These are phyloP conservation scores for Pilatotrama ljubarskyi DNA, from an alignment of 768 basidiomycete species.

Conservation along the genomic window DNA sequence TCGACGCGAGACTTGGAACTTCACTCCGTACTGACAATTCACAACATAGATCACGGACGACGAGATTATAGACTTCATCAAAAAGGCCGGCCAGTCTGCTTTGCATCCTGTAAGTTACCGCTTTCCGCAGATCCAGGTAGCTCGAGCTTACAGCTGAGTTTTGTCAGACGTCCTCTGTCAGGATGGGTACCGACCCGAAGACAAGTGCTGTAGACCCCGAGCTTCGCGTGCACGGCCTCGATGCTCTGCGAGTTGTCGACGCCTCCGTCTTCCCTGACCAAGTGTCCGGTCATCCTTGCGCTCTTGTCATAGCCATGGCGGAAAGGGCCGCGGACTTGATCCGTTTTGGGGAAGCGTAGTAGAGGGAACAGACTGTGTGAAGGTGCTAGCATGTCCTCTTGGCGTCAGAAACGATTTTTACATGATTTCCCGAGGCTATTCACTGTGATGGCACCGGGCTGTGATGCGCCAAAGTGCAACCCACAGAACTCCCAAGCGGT, in stretches of 20 bases:
- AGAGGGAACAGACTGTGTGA: background rate
- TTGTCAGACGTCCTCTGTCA: slow-evolving; percentile 33
- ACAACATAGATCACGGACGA: slow-evolving; percentile 9
- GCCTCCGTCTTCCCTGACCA: slow-evolving; percentile 15
- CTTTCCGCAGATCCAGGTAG: too few species aligned
- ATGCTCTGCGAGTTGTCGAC: slow-evolving; percentile 39
- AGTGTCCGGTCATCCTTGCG: slow-evolving; percentile 19
- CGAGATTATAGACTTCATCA: slow-evolving; percentile 7
- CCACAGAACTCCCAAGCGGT: too few species aligned
- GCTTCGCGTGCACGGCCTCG: slow-evolving; percentile 43
- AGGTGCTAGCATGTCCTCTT: too few species aligned
- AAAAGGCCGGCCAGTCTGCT: background rate
- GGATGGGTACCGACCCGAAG: slow-evolving; percentile 32
- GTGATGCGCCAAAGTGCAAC: too few species aligned
- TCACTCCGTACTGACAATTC: background rate
- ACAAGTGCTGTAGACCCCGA: slow-evolving; percentile 45
- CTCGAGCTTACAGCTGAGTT: background rate
- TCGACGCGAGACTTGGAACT: too few species aligned
- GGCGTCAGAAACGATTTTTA: too few species aligned
- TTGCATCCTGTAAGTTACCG: slow-evolving; percentile 25
- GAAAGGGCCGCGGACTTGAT: slow-evolving; percentile 23
- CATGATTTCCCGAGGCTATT: too few species aligned
- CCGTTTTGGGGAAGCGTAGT: too few species aligned
- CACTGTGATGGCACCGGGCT: too few species aligned
- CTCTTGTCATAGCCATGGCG: slow-evolving; percentile 17